Base-by-base conservation (phyloP, 345 rosid species). In the Cardamine occulta region DNA sequence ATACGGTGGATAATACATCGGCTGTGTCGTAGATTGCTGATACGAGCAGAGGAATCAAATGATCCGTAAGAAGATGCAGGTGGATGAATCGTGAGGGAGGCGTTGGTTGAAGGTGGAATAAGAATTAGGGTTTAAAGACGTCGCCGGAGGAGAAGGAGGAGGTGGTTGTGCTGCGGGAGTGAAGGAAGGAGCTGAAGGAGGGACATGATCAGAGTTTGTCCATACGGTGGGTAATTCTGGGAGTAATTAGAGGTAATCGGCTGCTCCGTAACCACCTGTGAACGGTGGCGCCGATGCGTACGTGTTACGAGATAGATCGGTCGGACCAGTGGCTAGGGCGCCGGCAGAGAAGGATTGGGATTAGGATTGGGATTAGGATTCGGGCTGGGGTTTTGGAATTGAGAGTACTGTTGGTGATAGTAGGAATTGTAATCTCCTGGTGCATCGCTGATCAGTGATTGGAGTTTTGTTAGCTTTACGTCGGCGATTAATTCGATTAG, bases 261-360 rank as follows among this genome's bases (percentile, higher is more conserved):
- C 40, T 15, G 86, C 57, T 1, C 84, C 19, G 80, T 83, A 86
- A 60, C 85, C 80, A 70, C 89, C 59, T 42, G 77, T 51, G 76
- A 83, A 88, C 3, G 98, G 97, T 7, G 99, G 94, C 0, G 98
- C 97, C 0, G 99, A 92, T 0, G 99, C 98, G 85, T 84, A 88
- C 4, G 90, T 54, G 28, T 62, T 60, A 8, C 75, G 89, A 63
- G 78, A 32, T 68, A 63, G 89, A 69, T 88, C 92, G 37, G 86
- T 66, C 0, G 87, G 73, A 5, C 4, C 55, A 56, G 83, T 54
- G 39, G 28, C 56, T 12, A 82, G 13, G 77, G 76, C 8, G 81
- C 68, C 61, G 71, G 79, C 3, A 84, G 83, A 35, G 63, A 75
- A 0, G 88, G 86, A 40, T 17, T 82, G 17, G 93, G 85, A 75